Evolutionary conservation across 2,329 filamentous ascomycete genomes (phyloP).

Genomic region (Xylariaceae sp.): DNA sequence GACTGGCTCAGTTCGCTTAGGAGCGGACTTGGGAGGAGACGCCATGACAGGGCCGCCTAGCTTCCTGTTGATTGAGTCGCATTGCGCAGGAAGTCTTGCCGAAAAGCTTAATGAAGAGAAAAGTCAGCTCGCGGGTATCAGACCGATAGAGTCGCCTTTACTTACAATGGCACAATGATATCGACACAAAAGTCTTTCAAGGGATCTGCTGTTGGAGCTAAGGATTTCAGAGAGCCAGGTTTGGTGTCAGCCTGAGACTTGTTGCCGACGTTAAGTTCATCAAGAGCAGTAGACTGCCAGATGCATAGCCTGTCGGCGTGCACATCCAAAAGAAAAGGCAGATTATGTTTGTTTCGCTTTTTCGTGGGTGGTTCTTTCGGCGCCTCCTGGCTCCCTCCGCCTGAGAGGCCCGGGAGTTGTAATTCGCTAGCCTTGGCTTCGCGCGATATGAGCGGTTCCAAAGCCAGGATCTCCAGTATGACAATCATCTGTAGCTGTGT

Average conservation of each 20-base stretch:
- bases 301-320: slow-evolving; percentile 75
- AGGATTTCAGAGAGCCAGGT: slow-evolving; percentile 33
- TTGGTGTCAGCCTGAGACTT: slow-evolving; percentile 40
- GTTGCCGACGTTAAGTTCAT: slow-evolving; percentile 47
- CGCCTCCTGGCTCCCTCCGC: slow-evolving; percentile 31
- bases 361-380: slow-evolving; percentile 37
- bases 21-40: slow-evolving; percentile 48
- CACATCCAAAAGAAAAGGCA: slow-evolving; percentile 62
- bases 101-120: slow-evolving; percentile 51
- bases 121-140: slow-evolving; percentile 30
- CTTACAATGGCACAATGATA: slow-evolving; percentile 73
- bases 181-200: slow-evolving; percentile 74
- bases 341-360: slow-evolving; percentile 58
- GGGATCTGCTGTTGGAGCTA: slow-evolving; percentile 51
- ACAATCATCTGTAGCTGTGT: slow-evolving; percentile 77
- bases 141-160: slow-evolving; percentile 3
- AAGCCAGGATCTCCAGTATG: slow-evolving; percentile 68
- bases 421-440: slow-evolving; percentile 37
- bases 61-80: slow-evolving; percentile 66
- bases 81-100: slow-evolving; percentile 66
- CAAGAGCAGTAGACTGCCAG: slow-evolving; percentile 70
- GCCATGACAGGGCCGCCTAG: slow-evolving; percentile 65
- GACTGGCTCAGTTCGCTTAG: slow-evolving; percentile 43
- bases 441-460: slow-evolving; percentile 50
- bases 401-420: slow-evolving; percentile 41